Percentiles rank a stretch among this genome's conserved stretches.
These are phyloP conservation scores for Fusarium sp. DNA, from an alignment of 2,329 filamentous ascomycete species.

Conservation along the genomic window DNA sequence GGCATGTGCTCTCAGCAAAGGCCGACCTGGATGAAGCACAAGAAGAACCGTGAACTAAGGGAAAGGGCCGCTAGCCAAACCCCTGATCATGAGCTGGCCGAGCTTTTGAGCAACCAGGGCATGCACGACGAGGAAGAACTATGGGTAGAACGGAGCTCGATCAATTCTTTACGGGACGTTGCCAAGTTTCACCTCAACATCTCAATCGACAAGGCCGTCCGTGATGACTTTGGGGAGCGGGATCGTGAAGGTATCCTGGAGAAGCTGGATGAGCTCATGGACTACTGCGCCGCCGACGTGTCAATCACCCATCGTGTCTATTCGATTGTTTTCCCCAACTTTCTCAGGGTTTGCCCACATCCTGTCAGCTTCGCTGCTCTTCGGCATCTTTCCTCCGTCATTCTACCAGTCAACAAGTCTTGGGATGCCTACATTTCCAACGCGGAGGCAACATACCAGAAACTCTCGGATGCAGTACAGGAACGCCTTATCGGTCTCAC, in stretches of 20 bases:
- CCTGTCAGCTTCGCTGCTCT: constrained; percentile 97
- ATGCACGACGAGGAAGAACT: constrained; percentile 92
- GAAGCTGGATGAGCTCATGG: constrained; percentile 84
- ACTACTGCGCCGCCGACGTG: constrained; percentile 96
- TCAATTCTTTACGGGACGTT: constrained; percentile 95
- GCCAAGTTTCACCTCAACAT: constrained; percentile 96
- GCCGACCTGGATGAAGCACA: constrained; percentile 97
- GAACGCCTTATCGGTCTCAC: constrained; percentile 79
- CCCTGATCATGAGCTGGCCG: constrained; percentile 76
- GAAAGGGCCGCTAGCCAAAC: constrained; percentile 82
- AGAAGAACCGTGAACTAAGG: constrained; percentile 86
- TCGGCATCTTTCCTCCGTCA: constrained; percentile 91
- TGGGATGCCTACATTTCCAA: constrained; percentile 89
- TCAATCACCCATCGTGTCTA: constrained; percentile 94
- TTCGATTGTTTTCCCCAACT: constrained; percentile 90
- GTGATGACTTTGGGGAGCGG: constrained; percentile 88
- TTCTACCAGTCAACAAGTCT: constrained; percentile 86
- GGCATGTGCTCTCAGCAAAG: constrained; percentile 98
- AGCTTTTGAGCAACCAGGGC: constrained; percentile 75
- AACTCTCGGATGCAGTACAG: constrained; percentile 80
- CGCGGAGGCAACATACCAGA: constrained; percentile 86
- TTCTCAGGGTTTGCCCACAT: constrained; percentile 90
- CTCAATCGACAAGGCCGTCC: constrained; percentile 87
- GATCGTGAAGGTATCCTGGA: constrained; percentile 76
- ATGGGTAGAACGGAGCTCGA: constrained; percentile 93